These are phyloP conservation scores for Ophiocordyceps polyrhachis-furcata DNA, from an alignment of 2,329 filamentous ascomycete species.

Conservation along the genomic window DNA sequence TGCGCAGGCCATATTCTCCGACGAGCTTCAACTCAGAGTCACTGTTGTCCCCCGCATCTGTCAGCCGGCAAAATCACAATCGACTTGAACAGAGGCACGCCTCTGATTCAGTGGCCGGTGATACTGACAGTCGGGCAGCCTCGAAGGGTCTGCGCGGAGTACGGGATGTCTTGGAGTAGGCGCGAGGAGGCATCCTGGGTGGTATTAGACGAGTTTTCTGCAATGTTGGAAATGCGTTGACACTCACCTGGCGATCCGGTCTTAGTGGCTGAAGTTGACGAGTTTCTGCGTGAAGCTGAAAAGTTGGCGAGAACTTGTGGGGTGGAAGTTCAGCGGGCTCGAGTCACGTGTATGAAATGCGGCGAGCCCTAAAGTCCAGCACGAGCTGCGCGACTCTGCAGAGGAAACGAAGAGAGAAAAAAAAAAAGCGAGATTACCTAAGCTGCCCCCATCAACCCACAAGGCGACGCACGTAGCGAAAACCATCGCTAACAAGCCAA, in stretches of 20 bases:
- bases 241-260: conserved; percentile 21
- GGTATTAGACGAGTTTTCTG: conserved; percentile 10
- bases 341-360: conserved; percentile 10
- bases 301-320: conserved; percentile 18
- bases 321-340: conserved; percentile 11
- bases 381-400: background rate
- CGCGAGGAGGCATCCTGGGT: conserved; percentile 27
- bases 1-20: conserved; percentile 98
- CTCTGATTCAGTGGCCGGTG: conserved; percentile 94
- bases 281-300: conserved; percentile 11
- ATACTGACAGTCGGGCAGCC: conserved; percentile 99
- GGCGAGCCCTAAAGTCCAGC: conserved; percentile 14
- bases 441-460: conserved; percentile 15
- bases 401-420: conserved; percentile 1
- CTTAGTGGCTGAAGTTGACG: conserved; percentile 17
- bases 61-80: conserved; percentile 55
- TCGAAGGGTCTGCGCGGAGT: conserved; percentile 96
- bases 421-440: conserved; percentile 19
- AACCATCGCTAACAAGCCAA: conserved; percentile 10
- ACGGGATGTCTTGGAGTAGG: conserved; percentile 99
- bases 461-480: conserved; percentile 7
- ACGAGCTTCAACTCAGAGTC: conserved; percentile 99
- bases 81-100: conserved; percentile 94
- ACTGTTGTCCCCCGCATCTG: conserved; percentile 43
- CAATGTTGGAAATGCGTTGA: conserved; percentile 3